These are phyloP conservation scores for Fraxinus sp. DNA, from an alignment of 305 asterid genomes.

Conservation along the genomic window DNA sequence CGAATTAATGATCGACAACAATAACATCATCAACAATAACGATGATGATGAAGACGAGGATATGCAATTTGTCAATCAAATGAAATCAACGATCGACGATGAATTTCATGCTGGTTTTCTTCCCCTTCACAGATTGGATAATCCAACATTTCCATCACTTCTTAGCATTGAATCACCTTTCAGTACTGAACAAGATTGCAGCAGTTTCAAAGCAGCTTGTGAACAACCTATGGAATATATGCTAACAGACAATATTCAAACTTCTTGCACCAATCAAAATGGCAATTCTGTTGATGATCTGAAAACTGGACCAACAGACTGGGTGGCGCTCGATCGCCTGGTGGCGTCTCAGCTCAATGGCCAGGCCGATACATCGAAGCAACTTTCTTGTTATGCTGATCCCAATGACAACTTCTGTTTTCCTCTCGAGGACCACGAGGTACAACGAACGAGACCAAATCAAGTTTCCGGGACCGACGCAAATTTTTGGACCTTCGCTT, in stretches of 20 bases:
- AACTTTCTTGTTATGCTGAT: constrained; percentile 14
- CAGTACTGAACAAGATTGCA: constrained; percentile 6
- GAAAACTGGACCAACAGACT: constrained; percentile 32
- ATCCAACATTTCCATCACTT: constrained; percentile 24
- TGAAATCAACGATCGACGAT: background rate
- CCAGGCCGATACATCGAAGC: constrained; percentile 31
- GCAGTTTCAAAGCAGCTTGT: constrained; percentile 7
- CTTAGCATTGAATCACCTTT: constrained; percentile 12
- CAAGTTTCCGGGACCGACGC: constrained; percentile 38
- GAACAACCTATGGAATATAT: constrained; percentile 23
- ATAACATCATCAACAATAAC: background rate
- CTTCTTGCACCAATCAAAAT: constrained; percentile 6
- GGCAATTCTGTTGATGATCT: background rate
- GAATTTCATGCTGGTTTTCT: constrained; percentile 34
- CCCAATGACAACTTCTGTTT: constrained; percentile 48
- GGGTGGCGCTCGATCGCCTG: constrained; percentile 72
- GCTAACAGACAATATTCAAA: constrained; percentile 10
- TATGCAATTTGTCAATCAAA: constrained; percentile 15
- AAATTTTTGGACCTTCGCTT: constrained; percentile 65
- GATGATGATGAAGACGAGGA: background rate
- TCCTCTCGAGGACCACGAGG: constrained; percentile 34
- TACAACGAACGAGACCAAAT: constrained; percentile 25
- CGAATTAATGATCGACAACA: constrained; percentile 8
- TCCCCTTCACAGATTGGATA: constrained; percentile 67
- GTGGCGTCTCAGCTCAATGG: constrained; percentile 94